Evolutionary conservation across 2,329 filamentous ascomycete genomes (phyloP).

Genomic region (Berkeleyomyces basicola): DNA sequence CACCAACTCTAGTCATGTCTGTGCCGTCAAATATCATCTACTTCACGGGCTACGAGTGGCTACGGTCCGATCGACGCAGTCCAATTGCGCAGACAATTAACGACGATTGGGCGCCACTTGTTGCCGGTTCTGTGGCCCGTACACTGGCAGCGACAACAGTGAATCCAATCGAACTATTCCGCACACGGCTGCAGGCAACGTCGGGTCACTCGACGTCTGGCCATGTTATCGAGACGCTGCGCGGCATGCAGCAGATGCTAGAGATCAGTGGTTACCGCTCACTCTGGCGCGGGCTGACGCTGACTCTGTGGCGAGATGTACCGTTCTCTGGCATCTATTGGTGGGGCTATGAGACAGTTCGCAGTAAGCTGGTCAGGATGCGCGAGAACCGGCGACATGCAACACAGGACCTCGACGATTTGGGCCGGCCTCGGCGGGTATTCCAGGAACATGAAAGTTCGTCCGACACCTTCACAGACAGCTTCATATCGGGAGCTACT

Average conservation of each 20-base stretch:
- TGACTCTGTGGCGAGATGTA: conserved; percentile 93
- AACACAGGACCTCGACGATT: conserved; percentile 8
- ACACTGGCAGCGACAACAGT: conserved; percentile 68
- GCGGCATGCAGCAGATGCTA: conserved; percentile 66
- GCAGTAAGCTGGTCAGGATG: conserved; percentile 51
- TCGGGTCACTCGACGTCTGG: conserved; percentile 39
- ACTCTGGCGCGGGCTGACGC: conserved; percentile 74
- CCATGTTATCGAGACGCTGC: conserved; percentile 64
- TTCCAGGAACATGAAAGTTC: conserved; percentile 54
- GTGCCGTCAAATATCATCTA: conserved; percentile 96
- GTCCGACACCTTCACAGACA: conserved; percentile 65
- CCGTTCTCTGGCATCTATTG: conserved; percentile 96
- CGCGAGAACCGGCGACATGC: conserved; percentile 2
- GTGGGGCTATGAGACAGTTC: conserved; percentile 87
- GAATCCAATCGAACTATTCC: conserved; percentile 83
- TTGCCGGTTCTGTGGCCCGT: conserved; percentile 64
- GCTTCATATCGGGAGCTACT: conserved; percentile 68
- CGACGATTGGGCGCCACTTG: conserved; percentile 61
- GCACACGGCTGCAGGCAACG: conserved; percentile 78
- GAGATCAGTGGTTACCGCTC: conserved; percentile 57
- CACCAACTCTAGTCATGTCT: conserved; percentile 87
- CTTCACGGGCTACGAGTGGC: conserved; percentile 93
- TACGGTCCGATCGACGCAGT: conserved; percentile 57
- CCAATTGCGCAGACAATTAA: conserved; percentile 48
- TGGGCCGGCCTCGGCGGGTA: conserved; percentile 24